Base-by-base conservation (phyloP, 1,284 basidiomycete species). In the Pyrrhoderma lamaoense region DNA sequence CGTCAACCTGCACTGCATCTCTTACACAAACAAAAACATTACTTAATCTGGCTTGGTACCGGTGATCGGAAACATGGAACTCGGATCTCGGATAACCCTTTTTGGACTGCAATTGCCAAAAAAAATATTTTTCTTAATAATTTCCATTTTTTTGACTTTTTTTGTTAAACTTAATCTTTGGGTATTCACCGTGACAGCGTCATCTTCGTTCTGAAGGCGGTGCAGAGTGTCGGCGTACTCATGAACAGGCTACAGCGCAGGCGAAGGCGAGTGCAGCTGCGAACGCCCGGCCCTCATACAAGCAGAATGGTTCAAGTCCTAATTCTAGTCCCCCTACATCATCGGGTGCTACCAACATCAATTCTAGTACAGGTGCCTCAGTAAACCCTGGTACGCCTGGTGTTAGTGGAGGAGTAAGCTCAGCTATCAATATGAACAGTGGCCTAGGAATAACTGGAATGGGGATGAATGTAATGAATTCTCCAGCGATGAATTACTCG, bases 151-250 rank as follows among this genome's bases (percentile, higher is more conserved):
- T 36, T n/a, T 25, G 35, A n/a, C 37, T 27, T 23, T 25, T 42
- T 42, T 42, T 40, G 13, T 18, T 13, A 25, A 18, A 9, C 19
- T 49, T 16, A 18, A 40, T 23, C 19, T 8, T 21, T 40, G 37
- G 47, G 47, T 36, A 19, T 49, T 21, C 25, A 37, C 13, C 49
- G 11, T 16, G 40, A 25, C 52, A 53, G 52, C 52, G 52, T 27
- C 52, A 53, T 37, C 52, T 89, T 57, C 82, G 86, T 62, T 89
- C 86, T 45, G 86, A 89, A 63, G 84, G 85, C 57, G 86, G 85
- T 57, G 79, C 82, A 49, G 85, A 88, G 42, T 89, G 86, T 64
- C 73, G 80, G 55, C 69, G 69, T 55, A 67, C 71, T 42, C 59
- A 61, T 25, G 63, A 61, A 43, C 51, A 55, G 44, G 54, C 39